A percentile compares a stretch with the other conserved stretches of the same genome.
Conservation (phyloP, 257 asterid species). For the Solanum lycopersicoides region DNA sequence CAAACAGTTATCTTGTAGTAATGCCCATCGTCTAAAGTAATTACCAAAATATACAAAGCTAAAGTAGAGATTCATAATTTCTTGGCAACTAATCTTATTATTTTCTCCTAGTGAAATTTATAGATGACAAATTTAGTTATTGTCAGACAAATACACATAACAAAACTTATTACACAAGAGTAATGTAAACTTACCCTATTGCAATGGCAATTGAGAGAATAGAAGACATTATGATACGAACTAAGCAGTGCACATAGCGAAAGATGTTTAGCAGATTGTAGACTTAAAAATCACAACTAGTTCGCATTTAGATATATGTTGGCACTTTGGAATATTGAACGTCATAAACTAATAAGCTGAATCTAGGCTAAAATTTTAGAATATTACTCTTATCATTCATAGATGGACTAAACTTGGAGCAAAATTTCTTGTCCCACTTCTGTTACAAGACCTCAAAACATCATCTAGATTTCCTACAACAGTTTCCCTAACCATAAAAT, state of each 20-base stretch:
- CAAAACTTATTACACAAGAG: not conserved
- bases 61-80: no score
- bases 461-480: not conserved
- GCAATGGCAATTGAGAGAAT: not conserved
- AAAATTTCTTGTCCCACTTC: not conserved
- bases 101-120: not conserved
- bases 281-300: not conserved
- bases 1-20: not conserved
- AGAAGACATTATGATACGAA: no score
- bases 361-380: not conserved
- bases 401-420: not conserved
- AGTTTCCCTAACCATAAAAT: not conserved
- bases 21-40: not conserved
- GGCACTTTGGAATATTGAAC: not conserved
- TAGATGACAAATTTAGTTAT: not conserved
- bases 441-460: not conserved
- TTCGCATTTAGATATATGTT: not conserved
- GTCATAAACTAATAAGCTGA: no score
- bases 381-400: no score
- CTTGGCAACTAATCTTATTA: not conserved
- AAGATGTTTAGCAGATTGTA: not conserved
- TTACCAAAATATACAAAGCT: not conserved
- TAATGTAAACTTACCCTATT: not conserved
- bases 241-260: not conserved
- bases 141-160: not conserved